These are phyloP conservation scores for Phylloporus gajari DNA, from an alignment of 1,284 basidiomycete species.

Conservation along the genomic window DNA sequence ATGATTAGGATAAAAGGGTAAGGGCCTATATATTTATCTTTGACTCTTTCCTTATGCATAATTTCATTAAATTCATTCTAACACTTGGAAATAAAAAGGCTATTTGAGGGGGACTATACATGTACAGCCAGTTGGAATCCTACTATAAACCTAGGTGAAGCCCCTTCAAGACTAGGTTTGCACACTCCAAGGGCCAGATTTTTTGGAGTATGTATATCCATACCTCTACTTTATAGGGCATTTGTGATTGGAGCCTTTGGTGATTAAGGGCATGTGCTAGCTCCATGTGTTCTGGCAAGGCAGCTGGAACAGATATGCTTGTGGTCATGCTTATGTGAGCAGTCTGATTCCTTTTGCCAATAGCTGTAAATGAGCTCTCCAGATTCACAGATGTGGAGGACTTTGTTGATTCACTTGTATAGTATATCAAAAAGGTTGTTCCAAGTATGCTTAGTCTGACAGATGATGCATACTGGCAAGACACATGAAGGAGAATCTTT, in stretches of 20 bases:
- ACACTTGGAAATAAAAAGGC: too few relatives aligned
- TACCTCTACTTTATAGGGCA: not conserved
- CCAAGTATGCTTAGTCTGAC: not conserved
- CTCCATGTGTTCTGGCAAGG: not conserved
- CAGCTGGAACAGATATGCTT: not conserved
- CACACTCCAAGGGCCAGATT: too few relatives aligned
- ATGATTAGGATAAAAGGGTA: too few relatives aligned
- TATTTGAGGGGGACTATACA: not conserved
- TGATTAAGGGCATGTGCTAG: not conserved
- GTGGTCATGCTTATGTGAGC: not conserved
- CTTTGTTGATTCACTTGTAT: not conserved
- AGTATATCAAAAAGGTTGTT: not conserved
- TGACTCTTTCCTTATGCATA: too few relatives aligned
- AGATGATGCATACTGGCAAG: not conserved
- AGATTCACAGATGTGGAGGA: not conserved
- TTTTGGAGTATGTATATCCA: not conserved
- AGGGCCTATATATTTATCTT: too few relatives aligned
- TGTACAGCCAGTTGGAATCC: not conserved
- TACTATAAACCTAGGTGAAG: not conserved
- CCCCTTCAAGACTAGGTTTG: not conserved
- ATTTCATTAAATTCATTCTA: too few relatives aligned
- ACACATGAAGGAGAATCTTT: too few relatives aligned
- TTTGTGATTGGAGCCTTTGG: not conserved
- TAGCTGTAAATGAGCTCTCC: not conserved
- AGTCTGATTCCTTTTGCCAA: not conserved